Conservation (phyloP, 495 filamentous ascomycete species). For the Neurospora sp. region DNA sequence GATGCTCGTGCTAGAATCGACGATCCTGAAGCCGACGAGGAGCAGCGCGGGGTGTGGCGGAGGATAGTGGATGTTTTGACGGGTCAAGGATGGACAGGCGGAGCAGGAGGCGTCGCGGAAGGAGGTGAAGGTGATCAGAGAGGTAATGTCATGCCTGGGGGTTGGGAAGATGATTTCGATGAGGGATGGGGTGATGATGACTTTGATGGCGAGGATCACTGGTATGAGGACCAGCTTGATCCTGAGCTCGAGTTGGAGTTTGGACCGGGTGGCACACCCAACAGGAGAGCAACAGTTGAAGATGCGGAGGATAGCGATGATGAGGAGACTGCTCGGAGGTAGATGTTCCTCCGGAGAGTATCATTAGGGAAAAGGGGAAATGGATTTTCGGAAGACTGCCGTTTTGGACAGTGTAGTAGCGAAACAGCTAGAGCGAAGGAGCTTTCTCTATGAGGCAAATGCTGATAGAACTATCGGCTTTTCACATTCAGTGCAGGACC, state of each 20-base stretch:
- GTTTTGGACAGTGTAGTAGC: background rate
- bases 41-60: conserved; percentile 3
- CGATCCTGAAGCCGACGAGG: background rate
- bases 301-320: conserved; percentile 8
- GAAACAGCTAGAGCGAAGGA: background rate
- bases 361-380: background rate
- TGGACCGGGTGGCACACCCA: background rate
- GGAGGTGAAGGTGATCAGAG: conserved; percentile 7
- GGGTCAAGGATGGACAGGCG: background rate
- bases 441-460: background rate
- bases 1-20: background rate
- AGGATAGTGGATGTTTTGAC: background rate
- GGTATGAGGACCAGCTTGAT: background rate
- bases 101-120: conserved; percentile 6
- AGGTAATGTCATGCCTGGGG: conserved; percentile 6
- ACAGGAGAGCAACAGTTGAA: background rate
- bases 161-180: background rate
- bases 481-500: background rate
- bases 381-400: background rate
- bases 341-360: background rate
- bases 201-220: conserved; percentile 18
- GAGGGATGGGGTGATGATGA: background rate
- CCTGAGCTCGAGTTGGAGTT: background rate
- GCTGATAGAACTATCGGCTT: background rate
- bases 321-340: background rate